phyloP scores from a whole-genome alignment of 805 yeast species.

The Metschnikowia peoriensis region DNA sequence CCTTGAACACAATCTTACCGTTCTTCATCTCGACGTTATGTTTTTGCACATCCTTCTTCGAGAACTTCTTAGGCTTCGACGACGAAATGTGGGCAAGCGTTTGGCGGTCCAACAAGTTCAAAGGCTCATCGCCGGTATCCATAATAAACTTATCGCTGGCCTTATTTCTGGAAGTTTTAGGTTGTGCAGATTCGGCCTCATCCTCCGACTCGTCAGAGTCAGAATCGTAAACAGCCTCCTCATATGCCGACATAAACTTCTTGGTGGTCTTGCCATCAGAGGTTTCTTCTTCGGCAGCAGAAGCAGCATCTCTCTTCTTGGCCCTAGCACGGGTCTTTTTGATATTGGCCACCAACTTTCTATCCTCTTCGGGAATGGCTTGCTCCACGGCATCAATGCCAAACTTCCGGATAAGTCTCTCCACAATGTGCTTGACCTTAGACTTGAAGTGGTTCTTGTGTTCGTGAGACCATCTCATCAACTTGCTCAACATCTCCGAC shows the following conservation, averaged over 20 bases:
- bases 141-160: slow-evolving; percentile 64
- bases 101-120: slow-evolving; percentile 83
- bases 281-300: slow-evolving; percentile 32
- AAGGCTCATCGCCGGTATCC: slow-evolving; percentile 73
- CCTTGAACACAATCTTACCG: slow-evolving; percentile 70
- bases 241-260: slow-evolving; percentile 81
- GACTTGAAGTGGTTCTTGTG: slow-evolving; percentile 94
- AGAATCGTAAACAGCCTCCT: slow-evolving; percentile 79
- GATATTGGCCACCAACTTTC: slow-evolving; percentile 78
- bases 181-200: slow-evolving; percentile 32
- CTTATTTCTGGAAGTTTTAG: slow-evolving; percentile 14
- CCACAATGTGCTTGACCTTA: slow-evolving; percentile 89
- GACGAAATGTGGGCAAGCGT: slow-evolving; percentile 88
- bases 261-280: slow-evolving; percentile 28
- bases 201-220: slow-evolving; percentile 60
- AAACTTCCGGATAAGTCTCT: slow-evolving; percentile 84
- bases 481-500: slow-evolving; percentile 61
- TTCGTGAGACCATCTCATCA: slow-evolving; percentile 92
- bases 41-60: slow-evolving; percentile 44
- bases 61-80: slow-evolving; percentile 67
- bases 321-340: slow-evolving; percentile 83
- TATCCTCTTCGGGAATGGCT: slow-evolving; percentile 88
- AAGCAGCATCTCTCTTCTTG: slow-evolving; percentile 55
- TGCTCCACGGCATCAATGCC: slow-evolving; percentile 84
- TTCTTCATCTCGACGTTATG: slow-evolving; percentile 40